Evolutionary conservation across 2,329 filamentous ascomycete genomes (phyloP), one percentile per base, ranked within the genome.

Genomic region (Diaporthe eres): DNA sequence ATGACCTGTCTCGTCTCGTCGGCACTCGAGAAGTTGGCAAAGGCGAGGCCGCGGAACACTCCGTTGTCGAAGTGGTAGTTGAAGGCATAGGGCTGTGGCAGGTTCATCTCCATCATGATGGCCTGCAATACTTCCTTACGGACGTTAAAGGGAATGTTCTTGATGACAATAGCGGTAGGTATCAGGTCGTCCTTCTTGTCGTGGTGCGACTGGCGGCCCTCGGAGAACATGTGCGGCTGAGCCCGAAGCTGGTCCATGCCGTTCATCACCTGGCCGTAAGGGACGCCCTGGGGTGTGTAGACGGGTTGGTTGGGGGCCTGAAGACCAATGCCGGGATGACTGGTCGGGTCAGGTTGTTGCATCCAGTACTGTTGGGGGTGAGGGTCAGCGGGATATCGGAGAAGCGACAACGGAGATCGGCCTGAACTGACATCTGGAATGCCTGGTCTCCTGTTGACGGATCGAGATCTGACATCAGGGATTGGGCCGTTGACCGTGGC

Each of bases 11-110:
- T 94, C 0, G 97, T 99, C 84, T 99, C 97, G 78, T 98, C 94
- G 1, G 97, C 92, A 22, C 95, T 98, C 49, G 97, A 98, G 84
- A 98, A 99, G 86, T 99, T 99, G 82, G 97, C 97, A 86, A 99
- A 99, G 2, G 97, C 97, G 71, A 99, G 88, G 9, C 97, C 97
- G 75, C 97, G 90, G 87, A 99, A 99, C 39, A 99, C 96, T 39
- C 97, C 97, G 81, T 98, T 97, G 83, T 99, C 97, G 82, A 99
- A 99, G 85, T 99, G 97, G 82, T 99, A 98, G 88, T 99, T 99
- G 89, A 99, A 99, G 17, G 97, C 97, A 82, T 99, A 99, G 0
- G 97, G 97, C 79, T 98, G 91, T 1, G 97, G 97, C 53, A 99
- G 90, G 79, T 95, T 94, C 90, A 98, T 91, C 28, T 98, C 95